These are phyloP conservation scores for Aspergillus puulaauensis DNA, from an alignment of 2,329 filamentous ascomycete genomes.

Conservation along the genomic window DNA sequence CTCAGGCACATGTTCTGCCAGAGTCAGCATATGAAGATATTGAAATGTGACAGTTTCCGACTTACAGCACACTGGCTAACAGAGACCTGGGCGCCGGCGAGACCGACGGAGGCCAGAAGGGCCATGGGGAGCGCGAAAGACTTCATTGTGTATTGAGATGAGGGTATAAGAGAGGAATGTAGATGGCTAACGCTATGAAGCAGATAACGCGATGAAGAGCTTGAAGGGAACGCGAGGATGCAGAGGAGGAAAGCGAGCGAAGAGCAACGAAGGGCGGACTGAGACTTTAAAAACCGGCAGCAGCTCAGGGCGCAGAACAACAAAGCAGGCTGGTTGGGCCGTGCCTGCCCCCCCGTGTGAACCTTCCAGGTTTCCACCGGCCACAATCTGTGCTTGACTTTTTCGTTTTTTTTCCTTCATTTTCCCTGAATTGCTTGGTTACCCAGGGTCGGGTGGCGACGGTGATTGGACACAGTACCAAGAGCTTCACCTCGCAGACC, in stretches of 20 bases:
- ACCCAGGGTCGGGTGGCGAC: background rate
- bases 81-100: slow-evolving; percentile 26
- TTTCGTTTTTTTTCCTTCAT: background rate
- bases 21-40: slow-evolving; percentile 13
- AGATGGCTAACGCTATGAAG: background rate
- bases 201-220: background rate
- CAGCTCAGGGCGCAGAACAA: background rate
- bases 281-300: slow-evolving; percentile 6
- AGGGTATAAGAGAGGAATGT: background rate
- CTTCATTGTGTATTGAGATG: slow-evolving; percentile 30
- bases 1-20: slow-evolving; percentile 44
- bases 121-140: slow-evolving; percentile 30
- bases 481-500: background rate
- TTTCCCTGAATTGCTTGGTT: background rate
- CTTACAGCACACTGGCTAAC: slow-evolving; percentile 33
- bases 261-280: background rate
- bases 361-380: background rate
- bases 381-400: too few relatives aligned
- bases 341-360: background rate
- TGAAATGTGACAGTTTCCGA: background rate
- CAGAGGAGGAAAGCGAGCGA: slow-evolving; percentile 10
- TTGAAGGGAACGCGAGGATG: background rate
- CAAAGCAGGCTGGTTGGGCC: background rate
- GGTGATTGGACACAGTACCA: background rate
- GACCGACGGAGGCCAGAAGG: slow-evolving; percentile 28